Evolutionary conservation across 2,329 filamentous ascomycete genomes (phyloP), one percentile per base, ranked within the genome.

Genomic region (Hortaea werneckii): DNA sequence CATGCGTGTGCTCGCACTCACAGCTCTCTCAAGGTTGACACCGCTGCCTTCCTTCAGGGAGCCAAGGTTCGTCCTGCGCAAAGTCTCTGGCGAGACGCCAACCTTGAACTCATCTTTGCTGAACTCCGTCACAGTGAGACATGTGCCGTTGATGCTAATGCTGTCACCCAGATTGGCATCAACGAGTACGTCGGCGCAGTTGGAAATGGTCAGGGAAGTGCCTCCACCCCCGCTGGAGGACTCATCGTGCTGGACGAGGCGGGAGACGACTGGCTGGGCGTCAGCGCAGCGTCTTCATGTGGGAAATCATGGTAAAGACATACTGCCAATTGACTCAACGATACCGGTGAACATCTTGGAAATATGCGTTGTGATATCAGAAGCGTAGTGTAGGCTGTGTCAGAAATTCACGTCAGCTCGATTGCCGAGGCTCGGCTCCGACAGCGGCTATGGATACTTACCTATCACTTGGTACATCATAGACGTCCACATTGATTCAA

Each of bases 11-110:
- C 85, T 79, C 4, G 88, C 87, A 12, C 85, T 83, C 44, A 98
- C 89, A 3, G 92, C 90, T 11, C 92, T 82, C 73, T 98, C 92
- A 44, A 98, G 82, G 67, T 98, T 98, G 54, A 96, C 89, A 20
- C 71, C 73, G 50, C 81, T 84, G 37, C 73, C 73, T 50, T 78
- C 64, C 41, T 70, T 67, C 44, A 98, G 75, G 13, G 72, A 72
- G 51, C 89, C 90, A n/a, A 98, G 80, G 69, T 96, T 94, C 49
- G 94, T 98, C 47, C 94, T 80, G 48, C 92, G 88, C 46, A 98
- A 80, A 11, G 92, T 98, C 72, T 98, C 92, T 48, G 92, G 92
- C 6, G 92, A 87, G 53, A 95, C 83, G 62, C 92, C 90, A 55
- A 96, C 87, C 60, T 86, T 90, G 80, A 98, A 98, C 54, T 67